Evolutionary conservation across 2,329 filamentous ascomycete species (phyloP).

Genomic region (Graphilbum ipis-grandicollis): DNA sequence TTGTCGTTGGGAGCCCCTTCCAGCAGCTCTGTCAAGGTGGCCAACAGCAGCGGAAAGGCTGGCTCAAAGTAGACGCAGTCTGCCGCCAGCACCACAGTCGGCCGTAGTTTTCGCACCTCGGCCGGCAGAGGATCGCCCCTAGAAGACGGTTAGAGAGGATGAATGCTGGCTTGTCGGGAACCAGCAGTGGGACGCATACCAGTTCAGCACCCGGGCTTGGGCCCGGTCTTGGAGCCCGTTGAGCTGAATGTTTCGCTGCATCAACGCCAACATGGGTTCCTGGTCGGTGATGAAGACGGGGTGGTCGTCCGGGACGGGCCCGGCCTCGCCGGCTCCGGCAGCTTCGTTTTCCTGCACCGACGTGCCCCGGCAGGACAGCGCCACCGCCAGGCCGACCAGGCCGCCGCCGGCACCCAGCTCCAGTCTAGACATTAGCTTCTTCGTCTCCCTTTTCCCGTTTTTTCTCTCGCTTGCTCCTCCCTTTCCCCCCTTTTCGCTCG

Average conservation of each 20-base stretch:
- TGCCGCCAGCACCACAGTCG: slow-evolving; percentile 76
- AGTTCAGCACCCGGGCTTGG: slow-evolving; percentile 58
- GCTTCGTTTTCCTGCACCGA: slow-evolving; percentile 8
- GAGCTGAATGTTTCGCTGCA: slow-evolving; percentile 72
- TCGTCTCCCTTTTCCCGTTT: background rate
- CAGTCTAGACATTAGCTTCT: slow-evolving; percentile 34
- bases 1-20: slow-evolving; percentile 23
- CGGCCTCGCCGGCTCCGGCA: too few species aligned
- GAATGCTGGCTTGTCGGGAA: too few species aligned
- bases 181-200: slow-evolving; percentile 29
- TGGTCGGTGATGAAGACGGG: slow-evolving; percentile 78
- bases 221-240: slow-evolving; percentile 53
- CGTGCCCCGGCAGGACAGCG: slow-evolving; percentile 28
- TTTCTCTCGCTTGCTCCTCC: background rate
- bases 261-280: slow-evolving; percentile 65
- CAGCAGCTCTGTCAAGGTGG: slow-evolving; percentile 65
- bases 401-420: slow-evolving; percentile 88
- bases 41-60: slow-evolving; percentile 72
- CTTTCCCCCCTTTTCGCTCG: background rate
- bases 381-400: slow-evolving; percentile 54
- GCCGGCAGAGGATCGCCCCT: slow-evolving; percentile 45
- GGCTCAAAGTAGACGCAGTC: slow-evolving; percentile 98
- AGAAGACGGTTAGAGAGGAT: background rate
- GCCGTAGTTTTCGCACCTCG: slow-evolving; percentile 35
- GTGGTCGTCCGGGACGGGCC: slow-evolving; percentile 21